Conservation (phyloP, 192 early-diverging fungal genomes). For the Coemansia sp. region DNA sequence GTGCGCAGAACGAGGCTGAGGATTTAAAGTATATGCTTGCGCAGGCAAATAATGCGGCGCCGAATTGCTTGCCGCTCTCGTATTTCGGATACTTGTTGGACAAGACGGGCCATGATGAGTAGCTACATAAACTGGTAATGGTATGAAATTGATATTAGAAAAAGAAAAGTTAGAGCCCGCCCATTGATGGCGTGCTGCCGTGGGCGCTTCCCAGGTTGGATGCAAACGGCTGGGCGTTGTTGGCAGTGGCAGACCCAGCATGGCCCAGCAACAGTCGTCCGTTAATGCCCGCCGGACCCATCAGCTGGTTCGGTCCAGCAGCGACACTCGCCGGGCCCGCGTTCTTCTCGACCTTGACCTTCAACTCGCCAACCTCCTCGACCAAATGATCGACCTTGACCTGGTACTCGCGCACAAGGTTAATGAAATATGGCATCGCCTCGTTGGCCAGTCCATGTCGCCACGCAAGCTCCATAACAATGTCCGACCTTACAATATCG, state of each 20-base stretch:
- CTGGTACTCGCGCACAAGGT: constrained; percentile 84
- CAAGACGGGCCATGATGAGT: background rate
- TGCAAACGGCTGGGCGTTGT: constrained; percentile 22
- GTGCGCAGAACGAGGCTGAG: constrained; percentile 23
- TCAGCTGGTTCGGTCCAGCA: constrained; percentile 57
- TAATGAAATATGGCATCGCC: constrained; percentile 98
- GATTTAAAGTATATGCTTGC: constrained; percentile 25
- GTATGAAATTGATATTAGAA: background rate
- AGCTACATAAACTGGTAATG: background rate
- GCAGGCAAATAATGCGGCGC: constrained; percentile 16
- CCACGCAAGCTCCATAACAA: constrained; percentile 94
- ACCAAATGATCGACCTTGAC: constrained; percentile 71
- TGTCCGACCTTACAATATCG: constrained; percentile 89
- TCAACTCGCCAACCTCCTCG: constrained; percentile 60
- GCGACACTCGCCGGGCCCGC: constrained; percentile 27
- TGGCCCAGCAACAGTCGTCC: constrained; percentile 71
- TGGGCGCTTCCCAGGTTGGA: constrained; percentile 20
- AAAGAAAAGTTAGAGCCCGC: constrained; percentile 29
- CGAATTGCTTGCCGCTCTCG: constrained; percentile 21
- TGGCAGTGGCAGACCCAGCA: constrained; percentile 5
- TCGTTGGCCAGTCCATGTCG: constrained; percentile 84
- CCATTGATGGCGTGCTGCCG: constrained; percentile 36
- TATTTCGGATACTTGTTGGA: constrained; percentile 29
- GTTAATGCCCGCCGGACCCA: constrained; percentile 68
- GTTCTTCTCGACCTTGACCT: constrained; percentile 58